Base-by-base conservation (phyloP, 768 basidiomycete genomes). In the Podaxis carcinomalis region DNA sequence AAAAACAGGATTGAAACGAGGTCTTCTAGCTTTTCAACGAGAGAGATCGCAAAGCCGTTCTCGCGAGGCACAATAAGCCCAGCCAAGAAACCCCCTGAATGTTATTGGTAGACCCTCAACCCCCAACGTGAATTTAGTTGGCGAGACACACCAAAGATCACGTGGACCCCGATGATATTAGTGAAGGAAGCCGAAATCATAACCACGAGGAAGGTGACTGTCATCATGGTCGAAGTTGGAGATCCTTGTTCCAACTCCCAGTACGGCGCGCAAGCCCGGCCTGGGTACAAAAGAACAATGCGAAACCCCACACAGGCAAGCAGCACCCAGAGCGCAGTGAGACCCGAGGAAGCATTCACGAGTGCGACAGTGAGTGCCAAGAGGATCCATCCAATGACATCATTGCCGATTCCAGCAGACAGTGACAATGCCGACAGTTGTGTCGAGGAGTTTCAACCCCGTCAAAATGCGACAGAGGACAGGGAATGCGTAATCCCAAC, bases 11-110 rank as follows among this genome's bases (percentile, higher is more conserved):
- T 84, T 3, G 82, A 74, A 7, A 94, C 86, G n/a, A 95, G 74
- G 77, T 96, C 94, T 73, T 97, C 94, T 27, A 95, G 72, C 72
- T 90, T 95, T 66, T 93, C 91, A 0, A 91, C 87, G 14, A 95
- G 68, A 0, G 89, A 80, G 59, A 93, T 90, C 5, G 86, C 89
- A 68, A 86, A 92, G 0, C 92, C 92, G 61, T 90, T 88, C 39
- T 92, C 86, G 62, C 90, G 86, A 4, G 94, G 93, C 28, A 95
- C 83, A 66, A 93, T 83, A 19, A 95, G 73, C 14, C 93, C 93
- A 19, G 88, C 88, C 36, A 94, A 65, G 76, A 95, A 95, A 1
- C 88, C 92, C 56, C 91, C 89, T 86, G 58, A 71, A 65, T 25
- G 2, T 39, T 7, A 14, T 62, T 53, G 23, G 60, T 14, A 55